Base-by-base conservation (phyloP, 257 asterid species). In the Avicennia marina region DNA sequence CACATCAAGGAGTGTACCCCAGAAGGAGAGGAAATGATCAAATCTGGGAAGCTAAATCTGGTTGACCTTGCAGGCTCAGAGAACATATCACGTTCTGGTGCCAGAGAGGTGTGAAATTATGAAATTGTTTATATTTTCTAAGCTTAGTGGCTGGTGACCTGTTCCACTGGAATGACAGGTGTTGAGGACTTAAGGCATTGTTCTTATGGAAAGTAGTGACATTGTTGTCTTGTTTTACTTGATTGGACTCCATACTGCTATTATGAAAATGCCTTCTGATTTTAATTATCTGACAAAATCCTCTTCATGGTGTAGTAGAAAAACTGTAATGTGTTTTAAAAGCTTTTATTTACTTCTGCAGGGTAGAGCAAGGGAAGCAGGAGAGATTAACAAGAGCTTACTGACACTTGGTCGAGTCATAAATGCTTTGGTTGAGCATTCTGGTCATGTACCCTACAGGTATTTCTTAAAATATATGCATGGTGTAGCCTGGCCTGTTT, bases 281-380 rank as follows among this genome's bases (percentile, higher is more conserved):
- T n/a, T n/a, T n/a, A n/a, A n/a, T n/a, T n/a, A n/a, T n/a, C n/a
- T n/a, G n/a, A n/a, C n/a, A 53, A n/a, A 12, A 26, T 44, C 44
- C 45, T 55, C 19, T 34, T 46, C 43, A 39, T 27, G 33, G 11
- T 24, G 7, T 61, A 43, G 22, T 29, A 16, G 17, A n/a, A 22
- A 13, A 29, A 17, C 21, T 10, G 7, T 13, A 0, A 20, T 24
- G 18, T 19, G 40, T 50, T 19, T 46, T 13, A 17, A 59, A 56
- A 55, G 49, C 19, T 43, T 64, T 50, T 47, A 34, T 16, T 25
- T 21, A 32, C 59, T 58, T 71, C 78, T 62, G 36, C 86, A 93
- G 98, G 97, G 98, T 10, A 82, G 98, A 79, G 98, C 98, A 55
- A 86, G 98, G 80, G 98, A 93, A 81, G 98, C 98, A 15, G 98